Base-by-base conservation (phyloP, 164 flowering plant species). In the Chloranthus sessilifolius region DNA sequence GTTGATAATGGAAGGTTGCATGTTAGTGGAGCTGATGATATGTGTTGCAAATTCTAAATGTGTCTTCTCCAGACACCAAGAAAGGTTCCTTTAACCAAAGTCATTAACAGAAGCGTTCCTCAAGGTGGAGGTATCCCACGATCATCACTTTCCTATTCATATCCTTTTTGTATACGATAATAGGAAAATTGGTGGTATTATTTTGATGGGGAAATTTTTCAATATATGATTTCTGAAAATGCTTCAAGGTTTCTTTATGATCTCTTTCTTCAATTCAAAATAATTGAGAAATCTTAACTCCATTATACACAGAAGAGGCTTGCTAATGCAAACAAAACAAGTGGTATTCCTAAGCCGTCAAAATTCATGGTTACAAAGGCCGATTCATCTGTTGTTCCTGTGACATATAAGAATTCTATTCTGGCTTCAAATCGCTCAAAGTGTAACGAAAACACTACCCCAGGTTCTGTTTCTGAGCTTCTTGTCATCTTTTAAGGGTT, bases 91-190 rank as follows among this genome's bases (percentile, higher is more conserved):
- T 22, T 76, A 52, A 40, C 56, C 50, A 69, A 55, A 55, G 68
- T 62, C 39, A 41, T 46, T 12, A 66, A 54, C 40, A 63, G 66
- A 61, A 64, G 62, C 51, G 72, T 61, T 12, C 61, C 74, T 17
- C 77, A 64, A 50, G 62, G 63, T 36, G 66, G 80, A 51, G 76
- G 70, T 28, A 70, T 77, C 31, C 72, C 84, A 29, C 62, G 67
- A 37, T 72, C 80, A 20, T 24, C 50, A 50, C 54, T 74, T 50
- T 56, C 75, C 47, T 54, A 80, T 60, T 76, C 85, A 85, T 88
- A 88, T 92, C 98, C 95, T 82, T 79, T 43, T 15, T 7, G 10
- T n/a, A 5, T n/a, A n/a, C n/a, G n/a, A n/a, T n/a, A n/a, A n/a
- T n/a, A n/a, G n/a, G n/a, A n/a, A n/a, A n/a, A n/a, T n/a, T n/a